Base-by-base conservation (phyloP, 2,329 filamentous ascomycete species). In the Xylaria sp. region DNA sequence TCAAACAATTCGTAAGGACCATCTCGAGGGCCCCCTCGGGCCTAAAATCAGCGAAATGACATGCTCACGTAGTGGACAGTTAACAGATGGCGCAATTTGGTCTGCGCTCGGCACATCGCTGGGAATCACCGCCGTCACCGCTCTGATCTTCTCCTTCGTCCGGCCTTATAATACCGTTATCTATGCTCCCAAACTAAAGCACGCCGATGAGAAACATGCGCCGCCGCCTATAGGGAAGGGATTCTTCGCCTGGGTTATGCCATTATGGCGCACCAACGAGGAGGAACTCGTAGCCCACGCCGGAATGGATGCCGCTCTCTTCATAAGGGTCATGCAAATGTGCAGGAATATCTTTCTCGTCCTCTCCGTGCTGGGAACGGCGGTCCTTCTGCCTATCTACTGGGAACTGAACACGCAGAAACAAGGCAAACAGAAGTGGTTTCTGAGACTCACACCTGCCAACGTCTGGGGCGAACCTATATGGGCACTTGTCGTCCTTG, bases 101-200 rank as follows among this genome's bases (percentile, higher is more conserved):
- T 91, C 93, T 68, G 94, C 94, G 58, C 83, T 98, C 54, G 92
- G 85, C 72, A 94, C 92, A 25, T 97, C 95, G 2, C 78, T 98
- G 54, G 92, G 89, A 65, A 84, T 96, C 77, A 93, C 94, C 9
- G 77, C 87, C 71, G 85, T 90, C 74, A 90, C 97, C 74, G 90
- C 93, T 71, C 79, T 97, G 68, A 82, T 90, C 73, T 99, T 98
- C 86, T 97, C 94, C 71, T 84, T 98, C 75, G 85, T 98, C 65
- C 92, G 96, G 70, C 96, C 96, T 5, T 94, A 94, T 81, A 95
- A 98, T 81, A 92, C 91, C 65, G 88, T 95, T 74, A 93, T 99
- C 57, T 99, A 99, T 82, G 94, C 96, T 3, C 96, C 96, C 50
- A 95, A 97, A 79, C 86, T 97, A 58, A 97, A 97, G 80, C 91